These are phyloP conservation scores for Articulospora tetracladia DNA, from an alignment of 495 filamentous ascomycete genomes.

Conservation along the genomic window DNA sequence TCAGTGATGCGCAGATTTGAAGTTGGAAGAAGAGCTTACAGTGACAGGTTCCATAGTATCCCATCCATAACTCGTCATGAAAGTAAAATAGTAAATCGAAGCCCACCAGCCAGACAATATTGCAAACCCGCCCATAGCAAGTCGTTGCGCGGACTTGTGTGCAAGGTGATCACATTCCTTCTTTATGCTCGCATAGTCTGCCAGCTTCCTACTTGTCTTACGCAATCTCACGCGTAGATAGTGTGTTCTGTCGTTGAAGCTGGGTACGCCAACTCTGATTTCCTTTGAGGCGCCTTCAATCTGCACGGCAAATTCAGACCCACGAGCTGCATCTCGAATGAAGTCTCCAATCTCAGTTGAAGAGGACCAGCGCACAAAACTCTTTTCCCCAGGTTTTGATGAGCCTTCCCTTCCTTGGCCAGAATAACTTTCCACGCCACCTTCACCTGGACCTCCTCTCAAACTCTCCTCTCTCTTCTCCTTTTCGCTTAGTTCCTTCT, in stretches of 20 bases:
- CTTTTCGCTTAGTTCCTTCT: constrained; percentile 25
- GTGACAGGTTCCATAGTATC: constrained; percentile 90
- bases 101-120: constrained; percentile 75
- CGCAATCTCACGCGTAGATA: constrained; percentile 75
- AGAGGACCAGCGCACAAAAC: constrained; percentile 87
- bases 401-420: constrained; percentile 50
- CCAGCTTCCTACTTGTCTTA: constrained; percentile 64
- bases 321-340: constrained; percentile 83
- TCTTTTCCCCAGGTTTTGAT: constrained; percentile 27
- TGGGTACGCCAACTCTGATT: constrained; percentile 76
- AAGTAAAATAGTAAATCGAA: constrained; percentile 69
- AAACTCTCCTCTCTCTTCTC: constrained; percentile 5
- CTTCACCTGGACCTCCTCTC: constrained; percentile 40
- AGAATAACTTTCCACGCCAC: constrained; percentile 57
- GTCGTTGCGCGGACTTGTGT: constrained; percentile 68
- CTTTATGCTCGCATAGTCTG: constrained; percentile 67
- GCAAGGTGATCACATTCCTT: constrained; percentile 76
- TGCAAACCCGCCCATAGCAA: constrained; percentile 75
- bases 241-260: constrained; percentile 84
- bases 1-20: not conserved
- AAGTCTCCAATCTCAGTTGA: constrained; percentile 94
- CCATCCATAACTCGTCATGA: constrained; percentile 79
- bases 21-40: constrained; percentile 19
- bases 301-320: constrained; percentile 77
- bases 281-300: constrained; percentile 69